Percentiles rank a stretch among this genome's conserved stretches.
Evolutionary conservation across 129 eudicot genomes (phyloP).

Genomic region (Heracleum sosnowskyi): DNA sequence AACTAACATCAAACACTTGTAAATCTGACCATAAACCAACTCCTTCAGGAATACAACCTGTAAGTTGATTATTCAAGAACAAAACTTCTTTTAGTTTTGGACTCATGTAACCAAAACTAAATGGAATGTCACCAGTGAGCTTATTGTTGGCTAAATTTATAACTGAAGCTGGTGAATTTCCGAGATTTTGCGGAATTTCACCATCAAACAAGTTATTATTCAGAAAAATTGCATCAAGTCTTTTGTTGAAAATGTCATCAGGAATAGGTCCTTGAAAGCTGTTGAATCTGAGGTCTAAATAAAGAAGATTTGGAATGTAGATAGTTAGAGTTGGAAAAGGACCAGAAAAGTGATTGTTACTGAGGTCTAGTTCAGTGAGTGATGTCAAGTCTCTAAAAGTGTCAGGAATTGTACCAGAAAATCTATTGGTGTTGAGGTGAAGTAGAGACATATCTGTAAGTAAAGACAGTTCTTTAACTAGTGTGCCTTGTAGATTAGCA

Average conservation of each 20-base stretch:
- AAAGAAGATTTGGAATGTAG: slow-evolving; percentile 54
- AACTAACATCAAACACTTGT: slow-evolving; percentile 77
- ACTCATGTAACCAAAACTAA: slow-evolving; percentile 62
- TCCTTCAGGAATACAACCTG: slow-evolving; percentile 90
- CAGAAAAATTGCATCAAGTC: slow-evolving; percentile 78
- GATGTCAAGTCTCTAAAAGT: slow-evolving; percentile 42
- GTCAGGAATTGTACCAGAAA: slow-evolving; percentile 61
- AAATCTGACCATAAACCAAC: slow-evolving; percentile 78
- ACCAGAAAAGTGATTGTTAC: slow-evolving; percentile 76
- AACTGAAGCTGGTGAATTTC: slow-evolving; percentile 87
- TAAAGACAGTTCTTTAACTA: slow-evolving; percentile 59
- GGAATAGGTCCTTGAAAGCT: slow-evolving; percentile 67
- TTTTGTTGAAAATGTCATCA: slow-evolving; percentile 51
- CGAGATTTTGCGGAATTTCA: slow-evolving; percentile 63
- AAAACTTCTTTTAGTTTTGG: slow-evolving; percentile 67
- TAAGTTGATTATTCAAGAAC: slow-evolving; percentile 69
- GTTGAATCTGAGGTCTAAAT: slow-evolving; percentile 81
- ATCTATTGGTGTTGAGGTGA: slow-evolving; percentile 78
- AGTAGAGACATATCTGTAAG: slow-evolving; percentile 61
- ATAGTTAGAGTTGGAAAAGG: slow-evolving; percentile 48
- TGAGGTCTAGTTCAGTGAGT: slow-evolving; percentile 82
- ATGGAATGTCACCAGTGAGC: slow-evolving; percentile 60
- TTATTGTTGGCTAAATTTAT: slow-evolving; percentile 76
- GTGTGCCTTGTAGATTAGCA: slow-evolving; percentile 61
- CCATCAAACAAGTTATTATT: slow-evolving; percentile 66